Evolutionary conservation across 192 early-diverging fungal species (phyloP), one percentile per base, ranked within the genome.

Genomic region (Thoreauomyces humboldtii): DNA sequence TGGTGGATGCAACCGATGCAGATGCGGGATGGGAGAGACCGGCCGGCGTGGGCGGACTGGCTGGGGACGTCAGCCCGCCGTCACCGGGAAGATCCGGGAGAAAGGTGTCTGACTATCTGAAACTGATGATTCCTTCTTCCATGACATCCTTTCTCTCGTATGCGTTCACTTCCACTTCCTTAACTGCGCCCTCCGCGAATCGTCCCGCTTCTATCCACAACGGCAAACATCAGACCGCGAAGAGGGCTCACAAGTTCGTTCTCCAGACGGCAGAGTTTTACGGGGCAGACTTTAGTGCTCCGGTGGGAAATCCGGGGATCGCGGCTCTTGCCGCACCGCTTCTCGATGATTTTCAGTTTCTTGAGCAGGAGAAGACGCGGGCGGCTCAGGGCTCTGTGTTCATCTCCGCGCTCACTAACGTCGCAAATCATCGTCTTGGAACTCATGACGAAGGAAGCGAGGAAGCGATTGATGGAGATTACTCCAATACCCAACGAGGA

Each of bases 261-360:
- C 52, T 75, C 17, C 59, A 61, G 36, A 48, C 60, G 7, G 61
- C 71, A 9, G 75, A 77, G 28, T 77, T 77, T 34, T 77, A 77
- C 31, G 58, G 62, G 14, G 75, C 71, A 2, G 75, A 77, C 45
- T 77, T 77, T 43, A 70, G 66, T 9, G 61, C 65, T 0, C 55
- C 64, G 17, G 15, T 57, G 25, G 67, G 44, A 19, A 58, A 62
- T 34, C 35, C 46, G 7, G 64, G 50, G 31, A 42, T 54, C 24
- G 68, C 54, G 4, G 54, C 36, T 4, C 43, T 64, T 7, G 22
- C 25, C 17, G 37, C 45, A 3, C 24, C 28, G 14, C 36, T 24
- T 11, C 28, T 64, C 55, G 61, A 69, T 32, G 54, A 38, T 4
- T 35, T 29, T 12, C 42, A 71, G 48, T 28, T 56, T 2, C 14